Evolutionary conservation across 2,329 filamentous ascomycete species (phyloP), one percentile per base, ranked within the genome.

Genomic region (Stenocarpella maydis): DNA sequence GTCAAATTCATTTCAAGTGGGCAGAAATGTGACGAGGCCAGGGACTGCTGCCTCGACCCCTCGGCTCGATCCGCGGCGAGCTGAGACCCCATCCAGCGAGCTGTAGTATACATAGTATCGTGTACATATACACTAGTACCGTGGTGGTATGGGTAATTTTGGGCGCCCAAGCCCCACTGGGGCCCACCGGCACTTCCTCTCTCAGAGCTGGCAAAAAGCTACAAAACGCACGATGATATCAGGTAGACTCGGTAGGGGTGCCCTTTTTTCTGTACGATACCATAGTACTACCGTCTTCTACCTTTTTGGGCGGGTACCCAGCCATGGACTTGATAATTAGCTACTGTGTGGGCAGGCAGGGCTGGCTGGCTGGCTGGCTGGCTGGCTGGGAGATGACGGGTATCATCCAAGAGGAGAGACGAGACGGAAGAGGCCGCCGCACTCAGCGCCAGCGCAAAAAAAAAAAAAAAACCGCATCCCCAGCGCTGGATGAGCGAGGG

Each of bases 1-100:
- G 34, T 37, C 34, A 37, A 10, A n/a, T n/a, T 37, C 43, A 63
- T 49, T 37, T 49, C n/a, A 10, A 19, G 26, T n/a, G 41, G 41
- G 19, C 28, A 60, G 55, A n/a, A 60, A 61, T 61, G 26, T 47
- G 55, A 61, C 58, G 26, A 47, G 58, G 47, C 24, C 43, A 49
- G 9, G 31, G 19, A 17, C 15, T 8, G 15, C 58, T 19, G 41
- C 39, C 17, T 34, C 17, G 26, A 58, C 54, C 43, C 19, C 21
- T 41, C 37, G 54, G 58, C 58, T 61, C 58, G 58, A 26, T 8
- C 34, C 41, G 41, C 58, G 26, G 28, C 43, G 41, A 34, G 53
- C 58, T 61, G 58, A 61, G 41, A 61, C 41, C 41, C 53, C 10
- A 4, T 49, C 58, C 41, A 49, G 58, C 58, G 8, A 26, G 58